phyloP scores from a whole-genome alignment of 1,284 basidiomycete species.

The Papiliotrema fonsecae region DNA sequence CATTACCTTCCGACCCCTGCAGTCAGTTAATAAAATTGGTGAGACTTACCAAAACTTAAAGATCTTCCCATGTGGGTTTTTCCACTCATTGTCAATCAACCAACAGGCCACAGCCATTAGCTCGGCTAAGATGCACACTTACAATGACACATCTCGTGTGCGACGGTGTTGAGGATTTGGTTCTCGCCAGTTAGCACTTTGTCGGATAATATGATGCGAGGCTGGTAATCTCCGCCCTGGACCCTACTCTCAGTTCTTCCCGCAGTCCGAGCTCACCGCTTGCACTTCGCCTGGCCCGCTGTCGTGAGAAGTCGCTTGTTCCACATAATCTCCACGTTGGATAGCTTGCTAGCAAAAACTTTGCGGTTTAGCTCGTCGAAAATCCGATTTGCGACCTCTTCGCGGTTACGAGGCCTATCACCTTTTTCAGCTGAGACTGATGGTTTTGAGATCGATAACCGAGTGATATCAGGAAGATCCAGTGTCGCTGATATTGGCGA shows the following conservation, averaged over 20 bases:
- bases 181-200: slow-evolving; percentile 38
- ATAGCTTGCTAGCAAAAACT: slow-evolving; percentile 36
- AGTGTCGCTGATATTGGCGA: not conserved
- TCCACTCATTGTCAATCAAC: slow-evolving; percentile 39
- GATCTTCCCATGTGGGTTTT: slow-evolving; percentile 43
- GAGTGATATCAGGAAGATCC: not conserved
- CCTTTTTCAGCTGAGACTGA: no score
- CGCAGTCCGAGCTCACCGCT: slow-evolving; percentile 15
- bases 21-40: not conserved
- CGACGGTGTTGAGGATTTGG: slow-evolving; percentile 42
- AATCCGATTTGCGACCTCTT: slow-evolving; percentile 27
- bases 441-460: no score
- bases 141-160: slow-evolving; percentile 49
- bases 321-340: slow-evolving; percentile 33
- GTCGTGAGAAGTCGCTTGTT: slow-evolving; percentile 40
- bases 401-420: no score
- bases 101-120: slow-evolving; percentile 33
- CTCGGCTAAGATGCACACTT: slow-evolving; percentile 6
- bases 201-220: slow-evolving; percentile 32
- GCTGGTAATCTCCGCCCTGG: no score
- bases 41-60: slow-evolving; percentile 41
- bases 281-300: slow-evolving; percentile 37
- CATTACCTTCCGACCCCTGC: slow-evolving; percentile 42
- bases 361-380: slow-evolving; percentile 39
- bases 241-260: no score